Conservation (phyloP, 1,284 basidiomycete species). For the Melanopsichium pennsylvanicum region DNA sequence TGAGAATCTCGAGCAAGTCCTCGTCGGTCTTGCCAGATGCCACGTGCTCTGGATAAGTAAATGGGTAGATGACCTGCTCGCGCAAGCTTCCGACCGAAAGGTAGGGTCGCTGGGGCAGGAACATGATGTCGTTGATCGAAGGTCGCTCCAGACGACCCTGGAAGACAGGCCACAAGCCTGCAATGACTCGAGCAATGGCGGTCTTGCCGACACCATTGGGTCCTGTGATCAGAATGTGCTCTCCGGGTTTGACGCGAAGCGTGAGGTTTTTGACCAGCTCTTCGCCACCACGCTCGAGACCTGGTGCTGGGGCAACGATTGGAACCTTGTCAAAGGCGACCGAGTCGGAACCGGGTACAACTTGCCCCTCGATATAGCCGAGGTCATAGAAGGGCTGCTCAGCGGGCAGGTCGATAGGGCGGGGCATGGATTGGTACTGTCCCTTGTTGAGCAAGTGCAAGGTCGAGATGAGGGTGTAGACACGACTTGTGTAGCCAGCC, state of each 20-base stretch:
- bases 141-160: constrained; percentile 65
- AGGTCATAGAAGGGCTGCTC: constrained; percentile 60
- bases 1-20: constrained; percentile 78
- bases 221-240: constrained; percentile 93
- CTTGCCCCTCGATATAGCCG: constrained; percentile 67
- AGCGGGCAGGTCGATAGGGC: constrained; percentile 51
- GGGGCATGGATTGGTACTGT: constrained; percentile 59
- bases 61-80: constrained; percentile 75
- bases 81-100: constrained; percentile 85
- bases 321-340: constrained; percentile 71
- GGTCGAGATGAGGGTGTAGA: constrained; percentile 86
- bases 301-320: constrained; percentile 75
- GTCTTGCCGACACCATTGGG: constrained; percentile 87
- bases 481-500: constrained; percentile 86
- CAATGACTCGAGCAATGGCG: constrained; percentile 86
- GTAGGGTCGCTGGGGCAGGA: constrained; percentile 91
- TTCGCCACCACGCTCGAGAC: constrained; percentile 70
- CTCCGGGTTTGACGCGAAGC: constrained; percentile 76
- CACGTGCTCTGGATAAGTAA: constrained; percentile 59
- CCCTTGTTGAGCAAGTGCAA: constrained; percentile 71
- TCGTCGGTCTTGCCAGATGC: constrained; percentile 72
- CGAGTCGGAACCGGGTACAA: constrained; percentile 24
- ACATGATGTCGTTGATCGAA: constrained; percentile 73
- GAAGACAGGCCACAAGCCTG: constrained; percentile 80
- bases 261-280: constrained; percentile 79